phyloP scores from a whole-genome alignment of 306 rosid species.

The Fagus crenata region DNA sequence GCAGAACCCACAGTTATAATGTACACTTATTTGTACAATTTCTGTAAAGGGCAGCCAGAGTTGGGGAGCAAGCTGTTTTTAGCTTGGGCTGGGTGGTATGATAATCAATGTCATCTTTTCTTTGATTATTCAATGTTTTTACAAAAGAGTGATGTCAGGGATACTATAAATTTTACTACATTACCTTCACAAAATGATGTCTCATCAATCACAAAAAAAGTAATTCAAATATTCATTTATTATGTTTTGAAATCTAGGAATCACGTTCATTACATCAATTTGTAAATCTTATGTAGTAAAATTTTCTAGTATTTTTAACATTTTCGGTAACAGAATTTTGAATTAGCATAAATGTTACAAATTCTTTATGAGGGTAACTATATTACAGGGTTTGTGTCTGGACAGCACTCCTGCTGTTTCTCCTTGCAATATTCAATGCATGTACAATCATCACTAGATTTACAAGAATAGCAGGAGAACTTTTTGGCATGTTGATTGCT shows the following conservation, averaged over 20 bases:
- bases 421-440: constrained; percentile 78
- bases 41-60: constrained; percentile 52
- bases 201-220: too few relatives aligned
- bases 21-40: constrained; percentile 80
- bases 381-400: constrained; percentile 58
- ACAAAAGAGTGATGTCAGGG: too few relatives aligned
- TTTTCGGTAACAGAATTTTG: not conserved
- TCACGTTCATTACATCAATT: too few relatives aligned
- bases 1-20: constrained; percentile 94
- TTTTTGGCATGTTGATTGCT: constrained; percentile 81
- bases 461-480: constrained; percentile 83
- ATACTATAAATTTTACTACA: too few relatives aligned
- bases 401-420: constrained; percentile 72
- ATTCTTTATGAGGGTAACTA: not conserved
- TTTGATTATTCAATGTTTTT: not conserved
- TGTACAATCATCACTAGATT: constrained; percentile 65
- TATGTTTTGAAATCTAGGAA: too few relatives aligned
- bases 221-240: too few relatives aligned
- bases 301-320: too few relatives aligned
- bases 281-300: too few relatives aligned
- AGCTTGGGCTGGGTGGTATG: constrained; percentile 92
- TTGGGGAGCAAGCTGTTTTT: constrained; percentile 64
- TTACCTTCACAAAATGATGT: too few relatives aligned
- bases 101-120: not conserved
- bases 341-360: not conserved